Base-by-base conservation (phyloP, 179 eudicot genomes). In the Monotropa hypopitys region DNA sequence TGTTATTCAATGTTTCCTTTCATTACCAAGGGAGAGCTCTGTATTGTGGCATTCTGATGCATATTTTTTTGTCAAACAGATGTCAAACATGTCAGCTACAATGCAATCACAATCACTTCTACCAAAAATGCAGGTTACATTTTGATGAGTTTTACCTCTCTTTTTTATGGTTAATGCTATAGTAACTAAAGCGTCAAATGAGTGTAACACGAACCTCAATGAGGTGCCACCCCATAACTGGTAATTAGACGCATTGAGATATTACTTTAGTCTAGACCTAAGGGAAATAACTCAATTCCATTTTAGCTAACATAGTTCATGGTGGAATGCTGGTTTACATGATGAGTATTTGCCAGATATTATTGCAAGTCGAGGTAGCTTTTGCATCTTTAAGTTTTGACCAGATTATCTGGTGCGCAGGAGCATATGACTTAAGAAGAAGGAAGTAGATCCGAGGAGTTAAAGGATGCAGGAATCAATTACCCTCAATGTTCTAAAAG, bases 51-150 rank as follows among this genome's bases (percentile, higher is more conserved):
- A 80, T 47, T 20, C 66, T 77, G 38, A 62, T 40, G 3, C 56
- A 5, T 49, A 3, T 54, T 40, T 77, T 81, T 62, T 15, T 32
- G 46, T 13, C 74, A 85, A 71, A 73, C 92, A 95, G 99, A 90
- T 93, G 66, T 78, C 97, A 33, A 91, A 90, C 85, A 93, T 95
- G 96, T 88, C 97, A 47, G 88, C 92, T 77, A 76, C 91, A 45
- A 90, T 91, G 96, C 80, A 90, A 77, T 89, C 98, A 43, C 99
- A 90, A 77, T 82, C 97, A 32, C 50, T 87, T 66, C 80, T 85
- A 51, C 92, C 99, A 70, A 85, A 97, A 73, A 87, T 90, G 98
- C 98, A 93, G 99, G 97, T 95, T 76, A 81, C 84, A n/a, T 26
- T 45, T 78, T 35, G 21, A 43, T 21, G 73, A 54, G 10, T 51